A percentile compares a stretch with the other conserved stretches of the same genome.
These are phyloP conservation scores for Pseudopyrenochaeta lycopersici DNA, from an alignment of 2,329 filamentous ascomycete species.

Conservation along the genomic window DNA sequence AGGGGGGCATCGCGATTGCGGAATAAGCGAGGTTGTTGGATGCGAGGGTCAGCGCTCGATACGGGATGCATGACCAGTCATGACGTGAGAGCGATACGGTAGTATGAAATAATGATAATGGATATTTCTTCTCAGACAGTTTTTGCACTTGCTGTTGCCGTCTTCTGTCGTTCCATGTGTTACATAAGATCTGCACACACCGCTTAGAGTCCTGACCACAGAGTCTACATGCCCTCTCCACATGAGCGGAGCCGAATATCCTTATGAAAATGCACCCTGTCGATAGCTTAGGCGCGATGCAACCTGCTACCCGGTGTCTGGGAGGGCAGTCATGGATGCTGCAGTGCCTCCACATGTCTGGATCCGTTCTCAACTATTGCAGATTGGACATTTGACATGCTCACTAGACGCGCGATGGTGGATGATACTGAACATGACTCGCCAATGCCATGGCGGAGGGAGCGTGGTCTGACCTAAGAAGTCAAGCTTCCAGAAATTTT, in stretches of 20 bases:
- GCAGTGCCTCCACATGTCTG: neutral
- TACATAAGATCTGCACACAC: too few species aligned
- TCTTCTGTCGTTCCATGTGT: neutral
- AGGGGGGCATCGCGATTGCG: neutral
- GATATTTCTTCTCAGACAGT: neutral
- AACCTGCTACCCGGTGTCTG: constrained; percentile 13
- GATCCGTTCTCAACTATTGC: neutral
- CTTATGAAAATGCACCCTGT: neutral
- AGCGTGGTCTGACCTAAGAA: neutral
- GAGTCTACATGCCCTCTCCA: neutral
- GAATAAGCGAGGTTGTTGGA: too few species aligned
- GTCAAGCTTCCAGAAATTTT: neutral
- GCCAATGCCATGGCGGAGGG: neutral
- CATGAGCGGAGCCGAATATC: neutral
- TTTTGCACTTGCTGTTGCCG: neutral
- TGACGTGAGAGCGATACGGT: neutral
- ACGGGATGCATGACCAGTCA: neutral
- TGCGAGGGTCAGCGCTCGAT: neutral
- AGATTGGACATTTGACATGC: neutral
- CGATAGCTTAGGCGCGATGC: neutral
- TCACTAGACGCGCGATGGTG: neutral
- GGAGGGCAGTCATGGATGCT: constrained; percentile 1
- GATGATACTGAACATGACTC: neutral
- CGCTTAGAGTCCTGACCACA: too few species aligned
- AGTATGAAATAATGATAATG: constrained; percentile 20